A percentile compares a stretch with the other conserved stretches of the same genome.
These are phyloP conservation scores for Talaromyces sp. DNA, from an alignment of 2,329 filamentous ascomycete genomes.

Conservation along the genomic window DNA sequence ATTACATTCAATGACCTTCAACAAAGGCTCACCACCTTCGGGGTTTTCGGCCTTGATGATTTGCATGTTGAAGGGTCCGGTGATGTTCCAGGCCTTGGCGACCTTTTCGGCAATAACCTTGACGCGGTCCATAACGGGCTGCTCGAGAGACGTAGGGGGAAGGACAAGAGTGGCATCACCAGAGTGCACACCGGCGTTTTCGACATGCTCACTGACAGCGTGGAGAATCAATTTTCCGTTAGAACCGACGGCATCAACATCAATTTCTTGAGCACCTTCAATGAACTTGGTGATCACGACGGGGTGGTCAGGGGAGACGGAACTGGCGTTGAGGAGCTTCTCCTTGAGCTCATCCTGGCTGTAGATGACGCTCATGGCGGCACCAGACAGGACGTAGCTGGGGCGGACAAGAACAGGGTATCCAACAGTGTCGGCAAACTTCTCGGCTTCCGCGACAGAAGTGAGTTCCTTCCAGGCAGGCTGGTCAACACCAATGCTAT, in stretches of 20 bases:
- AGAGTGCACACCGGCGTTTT: slow-evolving; percentile 96
- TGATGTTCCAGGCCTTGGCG: slow-evolving; percentile 94
- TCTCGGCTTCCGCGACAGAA: slow-evolving; percentile 80
- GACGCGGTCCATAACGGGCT: slow-evolving; percentile 73
- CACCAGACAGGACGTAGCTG: slow-evolving; percentile 92
- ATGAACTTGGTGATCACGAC: slow-evolving; percentile 99
- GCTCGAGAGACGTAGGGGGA: slow-evolving; percentile 76
- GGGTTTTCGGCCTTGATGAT: slow-evolving; percentile 89
- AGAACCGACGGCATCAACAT: slow-evolving; percentile 88
- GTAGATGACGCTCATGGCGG: slow-evolving; percentile 96
- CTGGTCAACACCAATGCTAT: slow-evolving; percentile 95
- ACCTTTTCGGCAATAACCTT: slow-evolving; percentile 97
- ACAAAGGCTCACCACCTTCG: slow-evolving; percentile 67
- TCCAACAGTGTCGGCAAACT: slow-evolving; percentile 77
- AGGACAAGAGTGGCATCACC: slow-evolving; percentile 94
- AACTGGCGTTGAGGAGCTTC: slow-evolving; percentile 85
- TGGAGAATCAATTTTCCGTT: slow-evolving; percentile 84
- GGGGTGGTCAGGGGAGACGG: slow-evolving; percentile 91
- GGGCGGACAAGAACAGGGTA: slow-evolving; percentile 96
- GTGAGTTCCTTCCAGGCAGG: slow-evolving; percentile 97
- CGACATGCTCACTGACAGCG: slow-evolving; percentile 91
- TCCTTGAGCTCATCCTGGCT: slow-evolving; percentile 86
- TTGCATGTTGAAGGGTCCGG: slow-evolving; percentile 99
- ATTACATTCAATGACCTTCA: slow-evolving; percentile 99
- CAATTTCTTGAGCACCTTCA: slow-evolving; percentile 92